Conservation (phyloP, 2,329 filamentous ascomycete genomes). For the Xylariaceae sp. region DNA sequence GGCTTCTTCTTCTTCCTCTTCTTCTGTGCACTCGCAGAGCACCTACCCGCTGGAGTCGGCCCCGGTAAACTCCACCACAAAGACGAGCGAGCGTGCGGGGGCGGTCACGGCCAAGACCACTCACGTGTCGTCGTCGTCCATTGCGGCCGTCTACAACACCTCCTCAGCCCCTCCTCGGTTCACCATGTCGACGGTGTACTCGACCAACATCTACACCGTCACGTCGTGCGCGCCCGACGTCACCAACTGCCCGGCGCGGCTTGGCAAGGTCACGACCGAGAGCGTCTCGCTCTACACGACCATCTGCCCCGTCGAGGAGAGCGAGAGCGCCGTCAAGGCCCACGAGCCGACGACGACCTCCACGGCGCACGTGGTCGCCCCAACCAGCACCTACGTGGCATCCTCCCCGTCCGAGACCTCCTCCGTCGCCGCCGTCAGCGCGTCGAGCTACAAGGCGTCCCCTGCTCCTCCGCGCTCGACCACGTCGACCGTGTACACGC, state of each 20-base stretch:
- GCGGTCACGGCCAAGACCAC: slow-evolving; percentile 2
- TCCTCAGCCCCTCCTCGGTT: slow-evolving; percentile 7
- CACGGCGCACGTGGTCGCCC: slow-evolving; percentile 7
- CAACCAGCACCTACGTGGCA: slow-evolving; percentile 6
- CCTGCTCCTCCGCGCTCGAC: slow-evolving; percentile 14
- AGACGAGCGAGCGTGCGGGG: slow-evolving; percentile 2
- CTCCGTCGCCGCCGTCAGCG: slow-evolving; percentile 5
- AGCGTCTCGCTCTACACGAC: slow-evolving; percentile 24
- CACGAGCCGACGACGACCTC: slow-evolving; percentile 5
- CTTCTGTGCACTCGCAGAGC: slow-evolving; percentile 5
- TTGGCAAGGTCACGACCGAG: slow-evolving; percentile 22
- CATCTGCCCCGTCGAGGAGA: slow-evolving; percentile 18
- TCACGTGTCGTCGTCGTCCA: slow-evolving; percentile 8
- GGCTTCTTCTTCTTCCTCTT: slow-evolving; percentile 10
- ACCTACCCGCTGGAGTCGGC: no score
- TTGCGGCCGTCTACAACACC: slow-evolving; percentile 1
- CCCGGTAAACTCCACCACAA: slow-evolving; percentile 12
- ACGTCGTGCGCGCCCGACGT: slow-evolving; percentile 19
- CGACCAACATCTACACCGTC: slow-evolving; percentile 22
- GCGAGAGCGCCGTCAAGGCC: no score
- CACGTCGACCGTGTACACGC: slow-evolving; percentile 21
- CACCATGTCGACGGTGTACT: slow-evolving; percentile 22
- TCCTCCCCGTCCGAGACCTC: slow-evolving; percentile 9
- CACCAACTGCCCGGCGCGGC: slow-evolving; percentile 17
- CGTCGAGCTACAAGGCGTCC: slow-evolving; percentile 6